Conservation (phyloP, 192 early-diverging fungal genomes). For the Thamnidium elegans region DNA sequence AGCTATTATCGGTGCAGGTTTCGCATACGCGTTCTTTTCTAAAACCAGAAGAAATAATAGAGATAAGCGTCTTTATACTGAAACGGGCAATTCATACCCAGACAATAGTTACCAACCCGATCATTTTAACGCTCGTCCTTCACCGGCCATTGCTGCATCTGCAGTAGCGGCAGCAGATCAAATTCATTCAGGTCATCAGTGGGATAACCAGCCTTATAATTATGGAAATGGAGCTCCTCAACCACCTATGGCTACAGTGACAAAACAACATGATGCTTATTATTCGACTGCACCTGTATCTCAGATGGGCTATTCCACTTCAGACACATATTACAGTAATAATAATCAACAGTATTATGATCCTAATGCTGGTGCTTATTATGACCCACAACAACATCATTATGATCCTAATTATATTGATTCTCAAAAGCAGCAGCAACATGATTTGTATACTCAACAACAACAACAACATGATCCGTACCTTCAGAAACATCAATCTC, state of each 20-base stretch:
- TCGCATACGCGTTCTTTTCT: conserved; percentile 40
- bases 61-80: conserved; percentile 23
- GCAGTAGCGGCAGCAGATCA: too few relatives aligned
- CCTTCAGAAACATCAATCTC: background rate
- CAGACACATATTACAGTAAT: conserved; percentile 4
- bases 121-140: conserved; percentile 1
- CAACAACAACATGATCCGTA: background rate
- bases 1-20: conserved; percentile 34
- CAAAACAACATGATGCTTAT: conserved; percentile 3
- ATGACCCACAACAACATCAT: background rate
- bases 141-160: background rate
- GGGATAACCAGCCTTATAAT: too few relatives aligned
- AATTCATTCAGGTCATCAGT: too few relatives aligned
- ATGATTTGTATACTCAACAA: conserved; percentile 1
- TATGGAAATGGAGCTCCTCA: too few relatives aligned
- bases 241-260: background rate
- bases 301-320: conserved; percentile 2
- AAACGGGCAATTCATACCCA: background rate
- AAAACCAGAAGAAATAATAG: conserved; percentile 35
- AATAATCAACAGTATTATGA: conserved; percentile 4
- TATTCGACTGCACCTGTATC: background rate
- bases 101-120: background rate
- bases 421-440: background rate
- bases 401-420: conserved; percentile 1
- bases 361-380: background rate